These are phyloP conservation scores for Petunia hybrid DNA, from an alignment of 305 asterid genomes.

Conservation along the genomic window DNA sequence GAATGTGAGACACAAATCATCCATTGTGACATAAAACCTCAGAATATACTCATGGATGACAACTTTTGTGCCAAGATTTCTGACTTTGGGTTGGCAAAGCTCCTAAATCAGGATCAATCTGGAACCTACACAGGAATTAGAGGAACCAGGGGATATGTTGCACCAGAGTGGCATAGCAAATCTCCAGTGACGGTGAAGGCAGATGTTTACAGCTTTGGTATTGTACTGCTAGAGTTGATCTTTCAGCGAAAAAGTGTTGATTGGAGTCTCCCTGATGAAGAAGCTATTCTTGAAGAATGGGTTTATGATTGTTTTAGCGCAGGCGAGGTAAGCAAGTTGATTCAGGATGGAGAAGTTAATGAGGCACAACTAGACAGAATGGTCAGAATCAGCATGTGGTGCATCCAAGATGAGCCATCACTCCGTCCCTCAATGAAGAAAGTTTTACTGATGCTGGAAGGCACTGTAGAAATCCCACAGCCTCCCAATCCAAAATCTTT, in stretches of 20 bases:
- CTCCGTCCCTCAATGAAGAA: constrained; percentile 65
- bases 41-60: constrained; percentile 59
- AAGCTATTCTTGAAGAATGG: constrained; percentile 56
- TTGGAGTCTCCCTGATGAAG: constrained; percentile 47
- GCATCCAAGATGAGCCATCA: constrained; percentile 49
- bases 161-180: constrained; percentile 58
- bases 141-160: constrained; percentile 63
- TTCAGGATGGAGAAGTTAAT: constrained; percentile 37
- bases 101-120: constrained; percentile 52
- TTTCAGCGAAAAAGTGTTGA: constrained; percentile 43
- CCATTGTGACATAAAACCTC: constrained; percentile 62
- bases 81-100: constrained; percentile 62
- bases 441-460: constrained; percentile 60
- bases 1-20: constrained; percentile 60
- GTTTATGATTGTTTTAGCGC: constrained; percentile 42
- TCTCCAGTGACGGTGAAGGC: constrained; percentile 58
- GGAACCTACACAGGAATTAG: constrained; percentile 50
- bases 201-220: constrained; percentile 62
- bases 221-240: constrained; percentile 53
- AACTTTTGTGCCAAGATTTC: constrained; percentile 49
- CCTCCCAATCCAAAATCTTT: constrained; percentile 60
- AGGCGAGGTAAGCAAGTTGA: constrained; percentile 40
- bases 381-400: constrained; percentile 50
- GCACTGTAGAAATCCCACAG: constrained; percentile 58
- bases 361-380: constrained; percentile 40